These are phyloP conservation scores for Oryza nivara DNA, from an alignment of 176 grass and related monocot species.

Conservation along the genomic window DNA sequence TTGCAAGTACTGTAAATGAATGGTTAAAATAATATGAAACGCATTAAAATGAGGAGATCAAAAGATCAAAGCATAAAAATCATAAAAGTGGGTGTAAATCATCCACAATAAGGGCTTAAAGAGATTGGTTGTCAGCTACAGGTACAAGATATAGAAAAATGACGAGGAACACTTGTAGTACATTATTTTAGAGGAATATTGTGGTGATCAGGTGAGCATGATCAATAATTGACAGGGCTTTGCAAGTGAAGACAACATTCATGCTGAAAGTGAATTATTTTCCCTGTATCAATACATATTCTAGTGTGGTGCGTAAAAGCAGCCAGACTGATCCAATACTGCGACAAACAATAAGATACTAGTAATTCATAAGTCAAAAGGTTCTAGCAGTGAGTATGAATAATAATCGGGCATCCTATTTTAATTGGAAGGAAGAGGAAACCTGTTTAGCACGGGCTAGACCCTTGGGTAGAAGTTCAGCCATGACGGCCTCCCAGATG, in stretches of 20 bases:
- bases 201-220: neutral
- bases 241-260: too few relatives aligned
- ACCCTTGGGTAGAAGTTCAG: slow-evolving; percentile 62
- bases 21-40: too few relatives aligned
- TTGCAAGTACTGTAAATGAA: neutral
- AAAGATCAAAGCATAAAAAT: neutral
- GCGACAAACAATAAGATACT: neutral
- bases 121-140: neutral
- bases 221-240: neutral
- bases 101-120: neutral
- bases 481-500: slow-evolving; percentile 72
- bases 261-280: too few relatives aligned
- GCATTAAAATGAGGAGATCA: neutral
- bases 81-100: neutral
- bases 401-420: neutral
- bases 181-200: neutral
- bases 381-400: slow-evolving; percentile 5
- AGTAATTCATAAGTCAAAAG: neutral
- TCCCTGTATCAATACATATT: too few relatives aligned
- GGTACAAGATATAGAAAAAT: neutral
- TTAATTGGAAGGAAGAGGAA: slow-evolving; percentile 18
- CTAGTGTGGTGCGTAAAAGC: neutral
- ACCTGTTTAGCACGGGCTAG: slow-evolving; percentile 72
- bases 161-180: neutral
- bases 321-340: too few relatives aligned